Evolutionary conservation across 257 asterid species (phyloP).

Genomic region (Fraxinus cuspidata): DNA sequence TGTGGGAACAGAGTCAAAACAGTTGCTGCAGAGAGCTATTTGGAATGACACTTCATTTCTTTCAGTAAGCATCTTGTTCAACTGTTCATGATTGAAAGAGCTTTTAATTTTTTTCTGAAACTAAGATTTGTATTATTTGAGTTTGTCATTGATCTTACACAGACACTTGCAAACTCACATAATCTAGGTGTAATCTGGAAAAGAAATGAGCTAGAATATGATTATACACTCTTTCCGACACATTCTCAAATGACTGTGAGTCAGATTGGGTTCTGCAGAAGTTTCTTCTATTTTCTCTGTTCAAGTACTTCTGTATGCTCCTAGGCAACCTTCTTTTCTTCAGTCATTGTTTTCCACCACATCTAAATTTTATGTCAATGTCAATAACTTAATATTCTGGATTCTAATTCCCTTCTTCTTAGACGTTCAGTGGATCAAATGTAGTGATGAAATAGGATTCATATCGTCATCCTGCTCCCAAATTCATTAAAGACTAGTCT

Average conservation of each 20-base stretch:
- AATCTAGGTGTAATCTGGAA: no score
- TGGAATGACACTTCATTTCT: conserved; percentile 89
- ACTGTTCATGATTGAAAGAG: neutral
- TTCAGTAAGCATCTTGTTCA: conserved; percentile 54
- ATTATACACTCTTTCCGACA: neutral
- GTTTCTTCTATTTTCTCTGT: neutral
- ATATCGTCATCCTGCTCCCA: no score
- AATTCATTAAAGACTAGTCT: no score
- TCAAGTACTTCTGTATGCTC: neutral
- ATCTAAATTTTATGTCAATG: neutral
- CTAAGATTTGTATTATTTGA: neutral
- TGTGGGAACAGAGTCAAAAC: conserved; percentile 74
- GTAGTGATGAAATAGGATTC: no score
- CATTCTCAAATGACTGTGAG: neutral
- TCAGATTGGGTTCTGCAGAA: neutral
- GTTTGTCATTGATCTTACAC: neutral
- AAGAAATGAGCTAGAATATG: neutral
- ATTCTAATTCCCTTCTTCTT: neutral
- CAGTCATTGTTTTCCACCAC: neutral
- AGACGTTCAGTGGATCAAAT: neutral
- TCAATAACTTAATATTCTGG: neutral
- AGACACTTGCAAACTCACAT: neutral
- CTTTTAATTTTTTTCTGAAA: neutral
- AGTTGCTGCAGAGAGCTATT: conserved; percentile 73
- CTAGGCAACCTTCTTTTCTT: neutral